Base-by-base conservation (phyloP, 345 rosid genomes). In the Carallia pectinifolia region DNA sequence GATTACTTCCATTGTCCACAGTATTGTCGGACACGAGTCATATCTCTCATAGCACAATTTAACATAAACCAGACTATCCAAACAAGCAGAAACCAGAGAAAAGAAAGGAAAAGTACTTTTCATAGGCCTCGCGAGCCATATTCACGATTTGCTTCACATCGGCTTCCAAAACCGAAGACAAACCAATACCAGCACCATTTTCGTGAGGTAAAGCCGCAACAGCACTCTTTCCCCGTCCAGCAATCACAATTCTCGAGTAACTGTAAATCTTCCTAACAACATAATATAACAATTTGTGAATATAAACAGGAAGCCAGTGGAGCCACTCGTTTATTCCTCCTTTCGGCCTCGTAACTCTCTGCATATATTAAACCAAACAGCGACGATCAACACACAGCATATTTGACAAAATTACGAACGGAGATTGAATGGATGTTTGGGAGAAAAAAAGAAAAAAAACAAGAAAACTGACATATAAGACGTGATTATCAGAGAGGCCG, bases 271-370 rank as follows among this genome's bases (percentile, higher is more conserved):
- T 81, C 78, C 85, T 79, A 44, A 89, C 68, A 59, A 92, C 65
- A 63, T 81, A 85, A 63, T 85, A 76, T 69, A 95, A 64, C 79
- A 67, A 84, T 64, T 90, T 89, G 83, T 95, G 99, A 70, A 92
- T 75, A 72, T 85, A 83, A 73, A 92, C 88, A 4, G 99, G 99
- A 8, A 95, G 91, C 92, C 96, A 95, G 67, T 88, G 97, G 2
- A 92, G 79, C 97, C 96, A 92, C 67, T 92, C 97, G 65, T 95
- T 83, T 9, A 92, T 52, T 56, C 99, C 97, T 66, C 98, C 99
- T 79, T 89, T 92, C 4, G 99, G 99, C 76, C 98, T 84, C 15
- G 92, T 90, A 69, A 95, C 92, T 76, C 97, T 82, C 98, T 95
- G 85, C 66, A 56, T 53, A 50, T 16, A 50, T 33, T 23, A 23